Base-by-base conservation (phyloP, 202 grass and related monocot genomes). In the Setaria viridis region DNA sequence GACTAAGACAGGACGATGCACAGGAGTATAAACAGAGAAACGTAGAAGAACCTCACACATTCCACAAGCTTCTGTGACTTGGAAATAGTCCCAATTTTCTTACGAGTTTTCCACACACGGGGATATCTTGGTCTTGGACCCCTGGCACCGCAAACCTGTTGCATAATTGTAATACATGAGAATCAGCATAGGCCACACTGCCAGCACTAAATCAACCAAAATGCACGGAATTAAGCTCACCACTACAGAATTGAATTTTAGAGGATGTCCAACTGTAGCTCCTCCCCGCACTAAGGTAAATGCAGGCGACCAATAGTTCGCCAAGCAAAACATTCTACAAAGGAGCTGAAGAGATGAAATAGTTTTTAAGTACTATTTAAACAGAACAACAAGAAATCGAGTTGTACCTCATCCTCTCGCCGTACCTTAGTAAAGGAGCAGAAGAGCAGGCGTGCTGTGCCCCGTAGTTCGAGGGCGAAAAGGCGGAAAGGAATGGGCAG, bases 11-110 rank as follows among this genome's bases (percentile, higher is more conserved):
- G 56, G 20, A 56, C 4, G 17, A 62, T 70, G 4, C 20, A 49
- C 20, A 85, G 5, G 20, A 66, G 32, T 56, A 56, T 70, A 72
- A 88, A 19, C 5, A 84, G 60, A 2, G 67, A 89, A 85, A 80
- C 72, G 80, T 13, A 80, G 42, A 88, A 89, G 87, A 90, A 93
- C 65, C 94, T 94, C 89, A 99, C 93, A 93, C 90, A 96, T 84
- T 96, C 69, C 80, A 94, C 94, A 91, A 96, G 92, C 82, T 99
- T 99, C 45, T 99, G 87, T 67, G 97, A 94, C 90, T 99, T 99
- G 15, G 97, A 99, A 73, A 99, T 83, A 11, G 97, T 96, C 48
- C 92, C 94, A 15, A 99, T 91, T 88, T 91, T 92, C 72, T 92
- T 99, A 3, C 59, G 80, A 20, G 88, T 80, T 83, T 92, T 99